These are phyloP conservation scores for Ambrosiella beaveri DNA, from an alignment of 2,329 filamentous ascomycete species.

Conservation along the genomic window DNA sequence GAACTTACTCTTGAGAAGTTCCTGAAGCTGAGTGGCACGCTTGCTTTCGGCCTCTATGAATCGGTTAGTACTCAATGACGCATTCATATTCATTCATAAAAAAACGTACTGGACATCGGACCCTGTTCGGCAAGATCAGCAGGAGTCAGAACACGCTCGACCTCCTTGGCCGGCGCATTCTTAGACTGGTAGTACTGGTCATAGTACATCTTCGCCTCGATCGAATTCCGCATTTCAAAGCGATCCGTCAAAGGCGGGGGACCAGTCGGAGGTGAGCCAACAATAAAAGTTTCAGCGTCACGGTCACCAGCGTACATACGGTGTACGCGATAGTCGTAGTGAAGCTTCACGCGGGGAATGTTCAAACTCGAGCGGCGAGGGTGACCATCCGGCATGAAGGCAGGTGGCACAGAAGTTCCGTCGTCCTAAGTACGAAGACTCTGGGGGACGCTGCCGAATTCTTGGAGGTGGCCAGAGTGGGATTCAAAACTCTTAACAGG, in stretches of 20 bases:
- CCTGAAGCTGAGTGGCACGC: conserved; percentile 1
- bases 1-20: conserved; percentile 9
- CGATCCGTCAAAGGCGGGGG: conserved; percentile 4
- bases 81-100: neutral
- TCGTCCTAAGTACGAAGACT: neutral
- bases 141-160: neutral
- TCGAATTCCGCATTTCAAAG: conserved; percentile 8
- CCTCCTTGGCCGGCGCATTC: neutral
- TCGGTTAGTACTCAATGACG: neutral
- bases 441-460: neutral
- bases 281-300: conserved; percentile 9
- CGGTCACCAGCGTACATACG: conserved; percentile 9
- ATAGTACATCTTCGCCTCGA: conserved; percentile 9
- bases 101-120: neutral
- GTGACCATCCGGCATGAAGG: neutral
- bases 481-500: neutral
- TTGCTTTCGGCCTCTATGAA: neutral
- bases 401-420: neutral
- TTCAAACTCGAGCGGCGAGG: neutral
- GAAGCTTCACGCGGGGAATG: conserved; percentile 3
- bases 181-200: conserved; percentile 8
- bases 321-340: conserved; percentile 7
- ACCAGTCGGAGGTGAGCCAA: conserved; percentile 8
- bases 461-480: neutral
- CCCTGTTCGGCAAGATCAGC: neutral